Evolutionary conservation across 2,329 filamentous ascomycete genomes (phyloP).

Genomic region (Colletotrichum higginsianum): DNA sequence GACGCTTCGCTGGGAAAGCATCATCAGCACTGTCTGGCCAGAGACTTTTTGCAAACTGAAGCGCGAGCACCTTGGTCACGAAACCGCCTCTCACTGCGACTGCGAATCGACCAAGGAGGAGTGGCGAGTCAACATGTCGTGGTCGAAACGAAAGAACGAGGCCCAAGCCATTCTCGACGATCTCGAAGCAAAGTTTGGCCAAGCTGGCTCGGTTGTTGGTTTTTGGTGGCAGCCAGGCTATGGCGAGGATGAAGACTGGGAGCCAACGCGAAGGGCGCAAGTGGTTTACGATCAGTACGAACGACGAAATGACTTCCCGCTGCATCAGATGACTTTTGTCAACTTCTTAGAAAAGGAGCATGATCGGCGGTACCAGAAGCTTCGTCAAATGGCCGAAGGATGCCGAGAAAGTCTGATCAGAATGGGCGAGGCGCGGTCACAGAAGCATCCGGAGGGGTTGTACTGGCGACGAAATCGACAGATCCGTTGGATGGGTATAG

Average conservation of each 20-base stretch:
- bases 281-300: not conserved
- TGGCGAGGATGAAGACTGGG: not conserved
- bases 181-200: not conserved
- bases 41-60: slow-evolving; percentile 33
- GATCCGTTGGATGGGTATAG: slow-evolving; percentile 4
- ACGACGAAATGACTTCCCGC: not conserved
- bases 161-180: slow-evolving; percentile 15
- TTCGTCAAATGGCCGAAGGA: not conserved
- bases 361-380: not conserved
- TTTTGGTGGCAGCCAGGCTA: slow-evolving; percentile 1
- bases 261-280: not conserved
- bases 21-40: slow-evolving; percentile 21
- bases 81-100: not conserved
- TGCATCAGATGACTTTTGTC: slow-evolving; percentile 22
- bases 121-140: slow-evolving; percentile 32
- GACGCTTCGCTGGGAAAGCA: not conserved
- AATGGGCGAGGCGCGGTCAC: not conserved
- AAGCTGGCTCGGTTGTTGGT: not conserved
- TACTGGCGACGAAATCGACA: not conserved
- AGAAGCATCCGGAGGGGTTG: not conserved
- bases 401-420: not conserved
- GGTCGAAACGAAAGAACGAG: slow-evolving; percentile 33
- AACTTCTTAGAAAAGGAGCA: not conserved
- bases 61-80: not conserved
- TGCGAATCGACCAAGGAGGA: slow-evolving; percentile 20